These are phyloP conservation scores for Tilletia horrida DNA, from an alignment of 1,284 basidiomycete genomes.

Conservation along the genomic window DNA sequence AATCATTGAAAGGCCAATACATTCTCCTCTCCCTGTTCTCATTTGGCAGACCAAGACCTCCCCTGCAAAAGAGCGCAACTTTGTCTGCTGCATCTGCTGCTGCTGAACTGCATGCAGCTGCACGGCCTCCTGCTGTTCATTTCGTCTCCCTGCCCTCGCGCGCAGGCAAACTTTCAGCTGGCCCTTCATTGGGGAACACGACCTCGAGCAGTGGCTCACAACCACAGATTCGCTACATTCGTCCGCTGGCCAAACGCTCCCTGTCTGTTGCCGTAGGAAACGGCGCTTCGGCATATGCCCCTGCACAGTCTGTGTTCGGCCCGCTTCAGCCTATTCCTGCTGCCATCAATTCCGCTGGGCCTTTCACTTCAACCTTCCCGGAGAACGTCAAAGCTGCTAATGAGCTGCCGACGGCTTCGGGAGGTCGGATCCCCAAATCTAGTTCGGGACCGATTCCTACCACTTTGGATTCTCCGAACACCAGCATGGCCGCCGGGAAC, in stretches of 20 bases:
- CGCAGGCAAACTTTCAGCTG: conserved; percentile 14
- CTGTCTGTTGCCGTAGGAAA: background rate
- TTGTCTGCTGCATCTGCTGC: background rate
- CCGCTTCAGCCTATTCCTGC: background rate
- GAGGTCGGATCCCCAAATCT: conserved; percentile 9
- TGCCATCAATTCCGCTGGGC: conserved; percentile 9
- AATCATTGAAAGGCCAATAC: too few species aligned
- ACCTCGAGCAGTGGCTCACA: background rate
- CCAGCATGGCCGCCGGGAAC: background rate
- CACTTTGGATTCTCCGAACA: background rate
- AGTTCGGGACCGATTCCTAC: conserved; percentile 4
- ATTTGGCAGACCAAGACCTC: background rate
- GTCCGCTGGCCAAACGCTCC: conserved; percentile 1
- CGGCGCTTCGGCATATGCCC: background rate
- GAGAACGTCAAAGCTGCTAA: conserved; percentile 5
- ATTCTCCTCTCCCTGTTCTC: background rate
- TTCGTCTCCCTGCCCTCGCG: conserved; percentile 13
- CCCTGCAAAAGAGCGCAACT: conserved; percentile 7
- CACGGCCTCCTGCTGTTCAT: background rate
- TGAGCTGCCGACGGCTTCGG: conserved; percentile 13
- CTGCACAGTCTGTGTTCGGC: background rate
- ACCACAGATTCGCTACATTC: background rate
- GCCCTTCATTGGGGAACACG: background rate
- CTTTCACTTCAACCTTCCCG: conserved; percentile 3
- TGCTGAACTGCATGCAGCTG: conserved; percentile 3